Evolutionary conservation across 1,284 basidiomycete species (phyloP).

Genomic region (Gymnopus androsaceus): DNA sequence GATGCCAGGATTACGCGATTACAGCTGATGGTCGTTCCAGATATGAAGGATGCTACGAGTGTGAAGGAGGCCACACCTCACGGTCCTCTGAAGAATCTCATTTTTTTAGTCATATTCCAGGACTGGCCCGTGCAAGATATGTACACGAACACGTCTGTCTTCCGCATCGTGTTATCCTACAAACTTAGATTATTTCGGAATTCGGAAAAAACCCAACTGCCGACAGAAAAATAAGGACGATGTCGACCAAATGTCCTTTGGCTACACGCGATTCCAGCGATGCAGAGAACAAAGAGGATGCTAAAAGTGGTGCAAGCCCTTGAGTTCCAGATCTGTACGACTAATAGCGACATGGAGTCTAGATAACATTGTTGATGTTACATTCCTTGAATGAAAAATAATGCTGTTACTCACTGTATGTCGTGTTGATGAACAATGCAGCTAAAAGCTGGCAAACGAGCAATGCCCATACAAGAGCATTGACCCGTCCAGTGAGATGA

Average conservation of each 20-base stretch:
- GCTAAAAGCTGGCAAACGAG: slow-evolving; percentile 12
- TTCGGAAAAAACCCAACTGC: slow-evolving; percentile 3
- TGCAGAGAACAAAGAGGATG: slow-evolving; percentile 16
- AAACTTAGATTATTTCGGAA: no score
- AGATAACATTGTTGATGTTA: background rate
- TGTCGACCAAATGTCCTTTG: slow-evolving; percentile 12
- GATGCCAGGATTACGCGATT: no score
- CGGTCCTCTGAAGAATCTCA: no score
- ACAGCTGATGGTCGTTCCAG: no score
- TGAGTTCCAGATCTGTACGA: slow-evolving; percentile 13
- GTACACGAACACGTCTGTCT: no score
- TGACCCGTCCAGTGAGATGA: slow-evolving; percentile 2
- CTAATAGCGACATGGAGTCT: slow-evolving; percentile 12
- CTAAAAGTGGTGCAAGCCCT: slow-evolving; percentile 13
- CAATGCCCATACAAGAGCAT: slow-evolving; percentile 10
- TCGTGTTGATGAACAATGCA: slow-evolving; percentile 6
- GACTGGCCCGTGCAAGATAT: no score
- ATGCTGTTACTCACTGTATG: slow-evolving; percentile 12
- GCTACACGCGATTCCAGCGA: slow-evolving; percentile 7
- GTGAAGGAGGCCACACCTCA: no score
- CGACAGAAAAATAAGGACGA: slow-evolving; percentile 6
- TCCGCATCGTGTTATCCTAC: no score
- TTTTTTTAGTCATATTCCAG: no score
- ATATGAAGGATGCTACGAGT: no score
- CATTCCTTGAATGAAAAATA: background rate